Evolutionary conservation across 2,329 filamentous ascomycete genomes (phyloP).

Genomic region (Cadophora sp.): DNA sequence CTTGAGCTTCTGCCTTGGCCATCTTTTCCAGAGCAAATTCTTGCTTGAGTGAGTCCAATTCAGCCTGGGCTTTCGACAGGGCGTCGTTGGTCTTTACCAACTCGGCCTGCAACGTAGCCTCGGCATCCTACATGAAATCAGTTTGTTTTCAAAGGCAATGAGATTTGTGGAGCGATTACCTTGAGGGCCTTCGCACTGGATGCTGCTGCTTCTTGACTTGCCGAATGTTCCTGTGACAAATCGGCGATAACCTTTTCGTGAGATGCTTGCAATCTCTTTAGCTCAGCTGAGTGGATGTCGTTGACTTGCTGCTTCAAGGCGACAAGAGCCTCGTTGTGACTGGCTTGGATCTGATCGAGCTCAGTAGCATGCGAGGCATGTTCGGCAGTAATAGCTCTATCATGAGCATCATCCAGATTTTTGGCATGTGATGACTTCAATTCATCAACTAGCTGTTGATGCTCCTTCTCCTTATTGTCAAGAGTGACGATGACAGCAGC

Average conservation of each 20-base stretch:
- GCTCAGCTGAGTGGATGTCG: slow-evolving; percentile 39
- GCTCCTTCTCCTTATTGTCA: slow-evolving; percentile 57
- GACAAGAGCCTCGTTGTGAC: slow-evolving; percentile 52
- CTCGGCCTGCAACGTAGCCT: slow-evolving; percentile 52
- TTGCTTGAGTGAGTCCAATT: slow-evolving; percentile 40
- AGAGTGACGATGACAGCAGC: slow-evolving; percentile 38
- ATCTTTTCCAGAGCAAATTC: slow-evolving; percentile 50
- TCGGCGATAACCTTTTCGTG: slow-evolving; percentile 10
- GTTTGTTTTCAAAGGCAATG: slow-evolving; percentile 43
- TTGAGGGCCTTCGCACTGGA: slow-evolving; percentile 37
- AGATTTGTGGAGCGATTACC: slow-evolving; percentile 36
- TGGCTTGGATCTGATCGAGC: slow-evolving; percentile 60
- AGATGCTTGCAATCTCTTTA: slow-evolving; percentile 37
- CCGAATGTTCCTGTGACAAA: slow-evolving; percentile 6
- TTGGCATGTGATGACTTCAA: slow-evolving; percentile 63
- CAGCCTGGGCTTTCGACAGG: slow-evolving; percentile 34
- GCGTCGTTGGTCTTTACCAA: slow-evolving; percentile 52
- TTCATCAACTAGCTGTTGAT: slow-evolving; percentile 61
- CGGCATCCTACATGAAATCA: slow-evolving; percentile 48
- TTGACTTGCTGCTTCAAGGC: slow-evolving; percentile 53
- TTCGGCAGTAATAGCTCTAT: slow-evolving; percentile 54
- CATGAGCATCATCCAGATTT: slow-evolving; percentile 63
- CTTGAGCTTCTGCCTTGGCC: slow-evolving; percentile 52
- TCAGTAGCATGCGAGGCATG: slow-evolving; percentile 56
- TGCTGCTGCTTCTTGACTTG: slow-evolving; percentile 42